These are phyloP conservation scores for Xylariaceae sp. DNA, from an alignment of 2,329 filamentous ascomycete genomes.

Conservation along the genomic window DNA sequence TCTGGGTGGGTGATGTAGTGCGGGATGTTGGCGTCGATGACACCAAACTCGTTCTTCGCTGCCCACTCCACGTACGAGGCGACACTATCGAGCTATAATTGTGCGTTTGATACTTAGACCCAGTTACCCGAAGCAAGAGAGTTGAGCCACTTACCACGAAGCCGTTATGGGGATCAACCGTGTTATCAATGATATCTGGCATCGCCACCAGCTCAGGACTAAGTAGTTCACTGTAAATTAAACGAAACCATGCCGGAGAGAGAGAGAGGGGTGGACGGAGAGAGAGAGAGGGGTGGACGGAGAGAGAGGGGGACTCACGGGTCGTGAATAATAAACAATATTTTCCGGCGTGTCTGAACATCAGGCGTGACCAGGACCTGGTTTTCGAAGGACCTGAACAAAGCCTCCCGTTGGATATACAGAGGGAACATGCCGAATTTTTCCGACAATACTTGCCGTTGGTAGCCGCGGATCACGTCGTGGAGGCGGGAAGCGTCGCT, in stretches of 20 bases:
- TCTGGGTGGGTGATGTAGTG: constrained; percentile 63
- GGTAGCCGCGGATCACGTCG: constrained; percentile 73
- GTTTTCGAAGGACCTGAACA: constrained; percentile 76
- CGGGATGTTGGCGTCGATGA: constrained; percentile 90
- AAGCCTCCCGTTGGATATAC: constrained; percentile 66
- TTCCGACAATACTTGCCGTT: constrained; percentile 64
- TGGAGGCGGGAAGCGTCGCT: constrained; percentile 62
- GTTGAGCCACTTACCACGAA: constrained; percentile 68
- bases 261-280: too few species aligned
- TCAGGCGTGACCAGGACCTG: constrained; percentile 78
- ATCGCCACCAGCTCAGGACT: constrained; percentile 67
- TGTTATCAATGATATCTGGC: constrained; percentile 64
- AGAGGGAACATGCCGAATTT: constrained; percentile 75
- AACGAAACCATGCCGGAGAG: neutral
- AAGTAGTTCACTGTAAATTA: neutral
- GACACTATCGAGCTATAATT: constrained; percentile 67
- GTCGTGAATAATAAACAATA: constrained; percentile 87
- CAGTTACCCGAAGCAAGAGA: neutral
- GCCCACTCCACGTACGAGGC: constrained; percentile 84
- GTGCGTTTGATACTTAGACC: constrained; percentile 16
- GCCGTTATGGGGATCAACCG: constrained; percentile 74
- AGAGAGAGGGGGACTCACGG: constrained; percentile 55
- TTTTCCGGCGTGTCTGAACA: constrained; percentile 58
- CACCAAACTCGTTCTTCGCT: constrained; percentile 65
- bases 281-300: too few species aligned